These are phyloP conservation scores for Monosporascus sp. DNA, from an alignment of 2,329 filamentous ascomycete species.

Conservation along the genomic window DNA sequence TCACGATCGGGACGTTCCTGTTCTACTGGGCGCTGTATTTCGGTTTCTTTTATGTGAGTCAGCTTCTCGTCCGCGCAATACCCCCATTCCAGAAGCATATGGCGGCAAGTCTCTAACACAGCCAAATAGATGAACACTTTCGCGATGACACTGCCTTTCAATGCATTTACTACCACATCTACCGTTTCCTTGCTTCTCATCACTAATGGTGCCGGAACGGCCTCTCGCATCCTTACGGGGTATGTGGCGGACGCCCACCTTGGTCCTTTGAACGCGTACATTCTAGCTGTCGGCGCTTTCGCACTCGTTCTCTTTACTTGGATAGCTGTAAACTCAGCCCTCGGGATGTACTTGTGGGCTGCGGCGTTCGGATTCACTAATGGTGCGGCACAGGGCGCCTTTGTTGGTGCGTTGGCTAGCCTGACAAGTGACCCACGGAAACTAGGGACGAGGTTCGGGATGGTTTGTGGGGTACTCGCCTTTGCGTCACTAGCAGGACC, in stretches of 20 bases:
- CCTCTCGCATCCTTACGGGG: slow-evolving; percentile 48
- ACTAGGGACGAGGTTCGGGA: slow-evolving; percentile 42
- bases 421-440: slow-evolving; percentile 37
- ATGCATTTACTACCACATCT: slow-evolving; percentile 42
- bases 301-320: slow-evolving; percentile 49
- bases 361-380: slow-evolving; percentile 40
- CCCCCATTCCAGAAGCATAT: slow-evolving; percentile 1
- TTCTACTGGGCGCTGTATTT: slow-evolving; percentile 50
- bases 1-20: slow-evolving; percentile 33
- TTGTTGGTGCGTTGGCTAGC: slow-evolving; percentile 35
- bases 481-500: slow-evolving; percentile 41
- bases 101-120: slow-evolving; percentile 4
- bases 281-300: slow-evolving; percentile 41
- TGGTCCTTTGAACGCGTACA: slow-evolving; percentile 52
- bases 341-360: slow-evolving; percentile 40
- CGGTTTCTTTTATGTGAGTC: slow-evolving; percentile 43
- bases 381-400: slow-evolving; percentile 39
- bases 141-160: slow-evolving; percentile 26
- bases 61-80: not conserved
- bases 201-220: slow-evolving; percentile 51
- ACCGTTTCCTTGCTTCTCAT: slow-evolving; percentile 53
- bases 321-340: slow-evolving; percentile 41
- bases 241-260: slow-evolving; percentile 47
- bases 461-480: slow-evolving; percentile 37
- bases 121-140: slow-evolving; percentile 23